These are phyloP conservation scores for Saccharomycopsis crataegensis DNA, from an alignment of 1,139 yeast genomes.

Conservation along the genomic window DNA sequence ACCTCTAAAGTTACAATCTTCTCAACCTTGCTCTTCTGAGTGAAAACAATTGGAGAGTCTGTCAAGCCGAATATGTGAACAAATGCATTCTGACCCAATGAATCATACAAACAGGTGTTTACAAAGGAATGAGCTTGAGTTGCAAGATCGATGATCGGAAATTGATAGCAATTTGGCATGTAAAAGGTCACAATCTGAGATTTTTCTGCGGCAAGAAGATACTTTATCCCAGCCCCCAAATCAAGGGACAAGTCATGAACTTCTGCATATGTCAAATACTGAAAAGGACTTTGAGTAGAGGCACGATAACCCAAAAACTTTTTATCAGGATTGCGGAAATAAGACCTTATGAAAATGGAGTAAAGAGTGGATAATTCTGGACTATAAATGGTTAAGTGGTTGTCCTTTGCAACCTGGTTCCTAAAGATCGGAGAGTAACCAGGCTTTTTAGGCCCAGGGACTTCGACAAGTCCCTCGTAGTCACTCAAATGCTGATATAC, in stretches of 20 bases:
- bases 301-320: conserved; percentile 32
- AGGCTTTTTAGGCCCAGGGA: conserved; percentile 2
- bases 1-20: conserved; percentile 30
- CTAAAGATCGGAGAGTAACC: conserved; percentile 20
- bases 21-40: conserved; percentile 40
- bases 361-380: conserved; percentile 37
- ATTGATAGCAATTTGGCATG: conserved; percentile 35
- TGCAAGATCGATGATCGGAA: conserved; percentile 56
- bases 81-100: conserved; percentile 54
- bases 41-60: conserved; percentile 47
- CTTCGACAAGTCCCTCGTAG: not conserved
- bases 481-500: not conserved
- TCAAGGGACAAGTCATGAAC: not conserved
- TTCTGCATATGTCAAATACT: not conserved
- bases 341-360: conserved; percentile 33
- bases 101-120: conserved; percentile 57
- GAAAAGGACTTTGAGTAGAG: not conserved
- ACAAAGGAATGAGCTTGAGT: conserved; percentile 43
- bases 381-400: conserved; percentile 30
- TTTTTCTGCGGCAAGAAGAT: not conserved
- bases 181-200: conserved; percentile 4
- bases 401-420: conserved; percentile 5
- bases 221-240: conserved; percentile 1
- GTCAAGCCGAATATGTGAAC: conserved; percentile 50
- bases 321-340: conserved; percentile 23